phyloP scores from a whole-genome alignment of 352 stramenopile species.

The Phytophthora syringae region DNA sequence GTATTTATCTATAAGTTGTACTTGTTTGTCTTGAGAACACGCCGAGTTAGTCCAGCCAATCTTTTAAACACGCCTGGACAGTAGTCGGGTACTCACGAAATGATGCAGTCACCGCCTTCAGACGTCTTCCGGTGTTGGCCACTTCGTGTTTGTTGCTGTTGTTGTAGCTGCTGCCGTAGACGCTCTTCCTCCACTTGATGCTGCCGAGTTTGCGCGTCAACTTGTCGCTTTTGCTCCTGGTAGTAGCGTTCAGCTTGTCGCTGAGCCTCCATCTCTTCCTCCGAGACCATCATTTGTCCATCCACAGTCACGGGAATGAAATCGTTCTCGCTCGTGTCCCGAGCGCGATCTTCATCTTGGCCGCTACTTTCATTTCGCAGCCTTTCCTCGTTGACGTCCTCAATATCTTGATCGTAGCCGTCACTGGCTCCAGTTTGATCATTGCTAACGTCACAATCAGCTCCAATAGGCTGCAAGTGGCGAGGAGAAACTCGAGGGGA shows the following conservation, averaged over 20 bases:
- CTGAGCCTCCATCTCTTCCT: slow-evolving; percentile 75
- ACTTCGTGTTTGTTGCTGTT: slow-evolving; percentile 33
- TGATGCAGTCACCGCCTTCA: slow-evolving; percentile 48
- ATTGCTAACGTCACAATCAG: slow-evolving; percentile 8
- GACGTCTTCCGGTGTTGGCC: slow-evolving; percentile 19
- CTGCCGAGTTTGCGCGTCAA: slow-evolving; percentile 48
- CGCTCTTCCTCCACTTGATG: slow-evolving; percentile 45
- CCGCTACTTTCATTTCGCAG: slow-evolving; percentile 27
- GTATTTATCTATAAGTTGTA: slow-evolving; percentile 44
- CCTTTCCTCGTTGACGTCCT: not conserved
- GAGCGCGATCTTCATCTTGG: slow-evolving; percentile 9
- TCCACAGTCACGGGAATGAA: slow-evolving; percentile 47
- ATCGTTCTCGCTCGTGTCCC: slow-evolving; percentile 43
- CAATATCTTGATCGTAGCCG: slow-evolving; percentile 3
- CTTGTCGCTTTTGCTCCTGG: slow-evolving; percentile 66
- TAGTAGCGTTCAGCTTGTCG: slow-evolving; percentile 74
- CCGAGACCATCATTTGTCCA: slow-evolving; percentile 63
- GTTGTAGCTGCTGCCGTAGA: slow-evolving; percentile 35
- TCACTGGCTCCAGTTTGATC: slow-evolving; percentile 1
- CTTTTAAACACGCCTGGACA: not conserved
- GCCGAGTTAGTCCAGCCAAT: not conserved
- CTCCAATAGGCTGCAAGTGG: slow-evolving; percentile 22
- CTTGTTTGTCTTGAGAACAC: not conserved
- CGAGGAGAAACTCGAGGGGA: slow-evolving; percentile 25
- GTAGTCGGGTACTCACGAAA: slow-evolving; percentile 46